Percentiles rank a stretch among this genome's conserved stretches.
Conservation (phyloP, 306 rosid genomes). For the Pyrus communis region DNA sequence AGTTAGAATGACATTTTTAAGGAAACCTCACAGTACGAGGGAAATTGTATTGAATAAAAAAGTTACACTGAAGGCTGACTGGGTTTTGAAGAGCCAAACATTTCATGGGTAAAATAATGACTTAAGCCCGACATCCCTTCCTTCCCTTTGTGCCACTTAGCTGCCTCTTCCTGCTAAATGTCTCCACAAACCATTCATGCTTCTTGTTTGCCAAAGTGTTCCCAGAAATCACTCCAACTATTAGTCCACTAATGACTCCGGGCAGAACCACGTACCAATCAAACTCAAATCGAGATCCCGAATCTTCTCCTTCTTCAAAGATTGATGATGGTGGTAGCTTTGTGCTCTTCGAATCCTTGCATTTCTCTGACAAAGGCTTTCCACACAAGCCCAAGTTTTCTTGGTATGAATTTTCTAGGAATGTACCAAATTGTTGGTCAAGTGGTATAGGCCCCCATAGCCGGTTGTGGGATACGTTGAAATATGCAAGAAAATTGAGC, state of each 20-base stretch:
- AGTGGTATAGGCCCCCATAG: background rate
- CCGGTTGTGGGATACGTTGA: background rate
- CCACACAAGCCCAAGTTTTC: constrained; percentile 14
- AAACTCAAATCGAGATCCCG: background rate
- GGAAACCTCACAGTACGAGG: no score
- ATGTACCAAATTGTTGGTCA: constrained; percentile 8
- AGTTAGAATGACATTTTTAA: no score
- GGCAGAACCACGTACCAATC: background rate
- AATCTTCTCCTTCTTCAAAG: background rate
- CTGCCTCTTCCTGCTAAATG: background rate
- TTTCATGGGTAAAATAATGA: no score
- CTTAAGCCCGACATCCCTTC: background rate
- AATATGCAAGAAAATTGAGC: constrained; percentile 1
- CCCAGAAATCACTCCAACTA: constrained; percentile 1
- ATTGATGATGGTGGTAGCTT: background rate
- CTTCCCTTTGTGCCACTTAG: background rate
- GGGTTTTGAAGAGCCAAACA: background rate
- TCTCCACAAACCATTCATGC: background rate
- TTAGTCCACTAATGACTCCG: background rate
- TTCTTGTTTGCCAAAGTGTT: background rate
- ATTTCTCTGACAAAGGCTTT: background rate
- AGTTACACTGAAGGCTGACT: no score
- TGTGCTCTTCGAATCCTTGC: background rate
- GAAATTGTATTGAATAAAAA: no score
- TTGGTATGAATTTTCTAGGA: background rate